These are phyloP conservation scores for Ceratocystiopsis minuta DNA, from an alignment of 2,329 filamentous ascomycete genomes.

Conservation along the genomic window DNA sequence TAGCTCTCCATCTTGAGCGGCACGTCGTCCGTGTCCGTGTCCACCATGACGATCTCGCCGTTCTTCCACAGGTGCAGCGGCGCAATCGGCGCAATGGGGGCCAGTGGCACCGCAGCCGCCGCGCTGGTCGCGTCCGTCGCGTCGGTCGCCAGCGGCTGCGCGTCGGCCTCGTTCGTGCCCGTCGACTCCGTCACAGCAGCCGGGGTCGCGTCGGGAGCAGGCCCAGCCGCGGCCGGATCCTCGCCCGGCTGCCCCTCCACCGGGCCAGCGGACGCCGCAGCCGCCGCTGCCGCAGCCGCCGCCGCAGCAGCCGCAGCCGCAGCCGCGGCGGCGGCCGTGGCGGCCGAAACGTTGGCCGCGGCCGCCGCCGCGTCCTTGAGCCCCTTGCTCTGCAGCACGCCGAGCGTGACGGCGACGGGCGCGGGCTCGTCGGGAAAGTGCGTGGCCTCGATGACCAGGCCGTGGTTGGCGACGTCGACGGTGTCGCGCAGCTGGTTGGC, in stretches of 20 bases:
- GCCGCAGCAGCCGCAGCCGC: constrained; percentile 1
- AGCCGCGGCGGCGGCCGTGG: constrained; percentile 5
- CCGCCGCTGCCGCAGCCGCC: not conserved
- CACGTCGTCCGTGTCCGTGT: constrained; percentile 42
- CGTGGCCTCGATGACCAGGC: constrained; percentile 35
- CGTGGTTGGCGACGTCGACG: constrained; percentile 29
- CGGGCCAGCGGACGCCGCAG: constrained; percentile 11
- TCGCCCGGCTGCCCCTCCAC: too few species aligned
- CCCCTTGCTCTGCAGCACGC: constrained; percentile 22
- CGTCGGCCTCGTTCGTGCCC: too few species aligned
- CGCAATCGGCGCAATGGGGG: constrained; percentile 15
- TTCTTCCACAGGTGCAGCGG: constrained; percentile 8
- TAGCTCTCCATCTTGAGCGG: constrained; percentile 41
- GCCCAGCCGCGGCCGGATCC: not conserved
- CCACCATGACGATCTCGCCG: constrained; percentile 32
- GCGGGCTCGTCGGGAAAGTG: constrained; percentile 30
- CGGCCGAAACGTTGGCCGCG: constrained; percentile 9
- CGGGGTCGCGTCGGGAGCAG: constrained; percentile 10
- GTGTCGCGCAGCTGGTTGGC: constrained; percentile 36
- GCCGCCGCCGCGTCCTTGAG: constrained; percentile 10
- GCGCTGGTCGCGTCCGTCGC: not conserved
- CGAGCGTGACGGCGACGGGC: constrained; percentile 22
- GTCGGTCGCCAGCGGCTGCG: not conserved
- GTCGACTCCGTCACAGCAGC: constrained; percentile 13
- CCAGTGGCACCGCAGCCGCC: not conserved